Evolutionary conservation across 225 moss, liverwort and hornwort species (phyloP).

Genomic region (Takakia lepidozioides): DNA sequence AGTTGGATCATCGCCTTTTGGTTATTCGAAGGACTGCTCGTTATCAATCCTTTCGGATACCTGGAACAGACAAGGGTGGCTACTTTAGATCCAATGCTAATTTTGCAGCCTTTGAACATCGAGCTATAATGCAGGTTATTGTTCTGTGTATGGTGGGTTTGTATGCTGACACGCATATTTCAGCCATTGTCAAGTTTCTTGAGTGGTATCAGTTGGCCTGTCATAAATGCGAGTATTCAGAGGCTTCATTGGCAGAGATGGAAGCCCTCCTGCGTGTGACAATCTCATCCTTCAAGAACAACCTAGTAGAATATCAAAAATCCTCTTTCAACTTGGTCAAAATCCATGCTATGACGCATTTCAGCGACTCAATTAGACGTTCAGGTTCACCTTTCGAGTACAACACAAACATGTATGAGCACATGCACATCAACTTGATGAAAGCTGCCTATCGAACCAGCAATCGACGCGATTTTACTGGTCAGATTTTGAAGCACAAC

Average conservation of each 20-base stretch:
- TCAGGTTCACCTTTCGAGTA: conserved; percentile 2
- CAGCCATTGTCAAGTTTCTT: not conserved
- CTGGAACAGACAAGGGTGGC: conserved; percentile 1
- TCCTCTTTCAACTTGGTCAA: conserved; percentile 6
- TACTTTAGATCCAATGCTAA: conserved; percentile 5
- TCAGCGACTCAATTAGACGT: not conserved
- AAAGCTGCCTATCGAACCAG: conserved; percentile 4
- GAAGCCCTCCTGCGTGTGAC: not conserved
- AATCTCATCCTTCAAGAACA: not conserved
- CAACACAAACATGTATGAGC: conserved; percentile 3
- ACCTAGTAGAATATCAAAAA: not conserved
- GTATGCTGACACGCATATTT: not conserved
- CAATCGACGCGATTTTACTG: not conserved
- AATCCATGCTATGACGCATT: conserved; percentile 9
- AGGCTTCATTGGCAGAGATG: not conserved
- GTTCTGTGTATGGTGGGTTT: conserved; percentile 7
- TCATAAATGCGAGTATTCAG: not conserved
- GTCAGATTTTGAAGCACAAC: conserved; percentile 8
- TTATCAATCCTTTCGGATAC: conserved; percentile 4
- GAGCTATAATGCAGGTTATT: conserved; percentile 2
- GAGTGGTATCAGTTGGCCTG: conserved; percentile 8
- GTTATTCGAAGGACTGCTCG: not conserved
- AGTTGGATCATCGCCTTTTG: not conserved
- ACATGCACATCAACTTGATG: conserved; percentile 6
- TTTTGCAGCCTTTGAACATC: conserved; percentile 6